Evolutionary conservation across 176 grass and related monocot species (phyloP).

Genomic region (Carex scoparia): DNA sequence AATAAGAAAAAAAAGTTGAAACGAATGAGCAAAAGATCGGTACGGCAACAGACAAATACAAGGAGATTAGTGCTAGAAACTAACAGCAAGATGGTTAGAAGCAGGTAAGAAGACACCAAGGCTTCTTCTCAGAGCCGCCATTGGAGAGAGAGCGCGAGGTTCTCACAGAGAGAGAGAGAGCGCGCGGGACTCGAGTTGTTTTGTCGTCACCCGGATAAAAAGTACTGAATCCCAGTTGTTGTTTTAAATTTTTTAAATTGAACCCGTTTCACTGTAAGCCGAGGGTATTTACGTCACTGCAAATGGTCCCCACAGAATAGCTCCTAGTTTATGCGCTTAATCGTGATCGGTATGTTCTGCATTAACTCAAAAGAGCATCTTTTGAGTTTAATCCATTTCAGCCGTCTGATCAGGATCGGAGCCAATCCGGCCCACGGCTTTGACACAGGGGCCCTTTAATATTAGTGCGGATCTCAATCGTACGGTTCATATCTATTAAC

Average conservation of each 20-base stretch:
- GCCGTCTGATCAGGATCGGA: too few relatives aligned
- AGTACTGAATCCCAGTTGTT: background rate
- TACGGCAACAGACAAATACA: background rate
- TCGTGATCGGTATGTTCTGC: too few relatives aligned
- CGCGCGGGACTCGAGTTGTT: background rate
- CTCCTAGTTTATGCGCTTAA: background rate
- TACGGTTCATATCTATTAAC: too few relatives aligned
- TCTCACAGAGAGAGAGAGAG: slow-evolving; percentile 9
- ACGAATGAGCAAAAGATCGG: background rate
- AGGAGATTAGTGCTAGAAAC: background rate
- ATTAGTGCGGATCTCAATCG: too few relatives aligned
- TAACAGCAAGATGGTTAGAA: slow-evolving; percentile 16
- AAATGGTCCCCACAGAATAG: background rate
- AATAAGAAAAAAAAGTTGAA: background rate
- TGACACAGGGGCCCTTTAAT: too few relatives aligned
- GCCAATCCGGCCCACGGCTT: too few relatives aligned
- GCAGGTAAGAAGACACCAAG: slow-evolving; percentile 9
- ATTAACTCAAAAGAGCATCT: too few relatives aligned
- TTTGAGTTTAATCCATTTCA: too few relatives aligned
- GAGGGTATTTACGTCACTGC: background rate
- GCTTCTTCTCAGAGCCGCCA: slow-evolving; percentile 31
- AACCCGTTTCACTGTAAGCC: background rate
- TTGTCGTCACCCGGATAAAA: slow-evolving; percentile 5
- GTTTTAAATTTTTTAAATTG: background rate
- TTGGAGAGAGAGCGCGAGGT: background rate